Evolutionary conservation across 2,329 filamentous ascomycete genomes (phyloP), one percentile per base, ranked within the genome.

Genomic region (Metarhizium robertsii): DNA sequence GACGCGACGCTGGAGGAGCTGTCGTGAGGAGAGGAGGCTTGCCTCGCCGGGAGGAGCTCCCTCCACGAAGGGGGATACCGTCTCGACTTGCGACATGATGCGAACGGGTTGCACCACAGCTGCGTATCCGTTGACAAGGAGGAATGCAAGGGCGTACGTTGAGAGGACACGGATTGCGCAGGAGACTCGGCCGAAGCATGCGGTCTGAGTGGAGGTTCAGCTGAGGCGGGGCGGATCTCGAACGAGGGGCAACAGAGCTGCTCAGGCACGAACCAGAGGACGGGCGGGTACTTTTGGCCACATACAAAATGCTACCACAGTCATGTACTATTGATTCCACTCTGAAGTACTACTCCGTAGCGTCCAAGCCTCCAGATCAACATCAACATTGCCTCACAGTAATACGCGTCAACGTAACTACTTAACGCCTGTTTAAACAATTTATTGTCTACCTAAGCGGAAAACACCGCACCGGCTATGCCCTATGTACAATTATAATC

Each of bases 41-140:
- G 96, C 92, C 87, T 99, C 94, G 78, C 94, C 94, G 25, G 94
- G 94, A 50, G 94, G 94, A 65, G 94, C 91, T 67, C 90, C 90
- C 76, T 95, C 86, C 61, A 99, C 86, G 71, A 97, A 99, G 53
- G 91, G 86, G 62, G 91, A 88, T 61, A 90, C 78, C 20, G 64
- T 72, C 58, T 73, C 70, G 51, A 73, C 60, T 34, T 72, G 67
- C 42, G 71, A 73, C 71, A 73, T 73, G 57, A 32, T 45, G 52
- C 32, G 47, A 48, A n/a, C 32, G 8, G n/a, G 43, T 50, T 34
- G 46, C 4, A 11, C n/a, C 45, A 45, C 18, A 47, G 36, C 13
- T 34, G 29, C 34, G 40, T 36, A 20, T 47, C n/a, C 8, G 14
- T 10, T 54, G 32, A 16, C 25, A 30, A 36, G 29, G 29, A 42